phyloP scores from a whole-genome alignment of 306 rosid genomes.

The Hippophae tibetana region DNA sequence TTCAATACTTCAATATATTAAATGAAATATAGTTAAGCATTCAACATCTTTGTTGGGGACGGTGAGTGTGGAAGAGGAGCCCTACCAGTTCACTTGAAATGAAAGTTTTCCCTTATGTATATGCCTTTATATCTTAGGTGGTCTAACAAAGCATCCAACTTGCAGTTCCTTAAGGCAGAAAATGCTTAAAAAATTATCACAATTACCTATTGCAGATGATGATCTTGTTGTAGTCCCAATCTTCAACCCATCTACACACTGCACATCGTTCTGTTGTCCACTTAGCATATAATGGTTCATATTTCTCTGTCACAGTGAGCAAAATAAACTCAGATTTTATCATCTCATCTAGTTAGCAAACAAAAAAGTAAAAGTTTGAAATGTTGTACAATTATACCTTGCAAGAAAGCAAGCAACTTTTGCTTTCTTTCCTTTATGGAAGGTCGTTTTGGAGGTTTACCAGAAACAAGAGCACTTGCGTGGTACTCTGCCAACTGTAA shows the following conservation, averaged over 20 bases:
- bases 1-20: background rate
- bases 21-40: too few species aligned
- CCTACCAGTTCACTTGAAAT: background rate
- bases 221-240: slow-evolving; percentile 98
- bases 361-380: background rate
- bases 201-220: slow-evolving; percentile 90
- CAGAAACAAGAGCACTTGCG: slow-evolving; percentile 61
- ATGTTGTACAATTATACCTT: slow-evolving; percentile 35
- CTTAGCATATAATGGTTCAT: slow-evolving; percentile 84
- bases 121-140: background rate
- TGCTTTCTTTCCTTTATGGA: slow-evolving; percentile 82
- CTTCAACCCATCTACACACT: slow-evolving; percentile 99
- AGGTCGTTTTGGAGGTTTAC: slow-evolving; percentile 67
- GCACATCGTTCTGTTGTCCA: slow-evolving; percentile 99
- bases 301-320: slow-evolving; percentile 58
- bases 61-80: too few species aligned
- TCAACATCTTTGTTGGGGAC: too few species aligned
- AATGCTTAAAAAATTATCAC: slow-evolving; percentile 11
- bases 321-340: slow-evolving; percentile 15
- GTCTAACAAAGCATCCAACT: slow-evolving; percentile 4
- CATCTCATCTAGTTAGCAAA: slow-evolving; percentile 4
- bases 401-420: slow-evolving; percentile 81
- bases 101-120: background rate
- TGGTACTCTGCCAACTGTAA: slow-evolving; percentile 89
- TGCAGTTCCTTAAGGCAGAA: slow-evolving; percentile 5